These are phyloP conservation scores for Plasmodium ovale DNA, from an alignment of 169 alveolate species.

Conservation along the genomic window DNA sequence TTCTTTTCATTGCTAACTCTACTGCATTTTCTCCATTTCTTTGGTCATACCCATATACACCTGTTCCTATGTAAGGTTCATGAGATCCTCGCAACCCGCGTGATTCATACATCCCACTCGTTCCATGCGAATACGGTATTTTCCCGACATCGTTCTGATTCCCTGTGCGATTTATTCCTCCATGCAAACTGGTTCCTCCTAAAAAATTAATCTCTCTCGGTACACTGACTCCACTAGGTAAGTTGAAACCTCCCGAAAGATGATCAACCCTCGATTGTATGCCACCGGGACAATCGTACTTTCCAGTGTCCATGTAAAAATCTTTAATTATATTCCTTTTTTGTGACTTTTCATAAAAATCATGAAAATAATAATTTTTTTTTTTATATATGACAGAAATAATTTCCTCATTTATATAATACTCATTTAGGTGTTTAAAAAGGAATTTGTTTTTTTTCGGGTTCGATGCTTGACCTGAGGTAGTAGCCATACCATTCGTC, in stretches of 20 bases:
- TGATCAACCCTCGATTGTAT: neutral
- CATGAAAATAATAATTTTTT: constrained; percentile 56
- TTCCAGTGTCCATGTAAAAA: constrained; percentile 20
- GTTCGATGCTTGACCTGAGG: neutral
- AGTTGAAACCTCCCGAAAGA: too few species aligned
- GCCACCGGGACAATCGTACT: neutral
- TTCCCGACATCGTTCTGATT: too few species aligned
- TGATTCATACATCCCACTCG: neutral
- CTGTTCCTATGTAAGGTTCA: too few species aligned
- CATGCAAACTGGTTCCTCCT: neutral
- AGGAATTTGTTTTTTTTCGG: constrained; percentile 12
- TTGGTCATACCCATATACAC: neutral
- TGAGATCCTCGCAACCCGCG: neutral
- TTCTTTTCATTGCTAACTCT: neutral
- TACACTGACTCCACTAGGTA: too few species aligned
- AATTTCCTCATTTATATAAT: constrained; percentile 67
- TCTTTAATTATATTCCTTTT: constrained; percentile 37
- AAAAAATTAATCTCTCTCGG: neutral
- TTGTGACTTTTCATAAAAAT: constrained; percentile 42
- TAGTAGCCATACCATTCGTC: neutral
- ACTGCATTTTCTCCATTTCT: neutral
- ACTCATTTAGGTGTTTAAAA: constrained; percentile 56
- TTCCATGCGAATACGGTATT: neutral
- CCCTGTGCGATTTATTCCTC: neutral
- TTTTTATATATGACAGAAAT: constrained; percentile 53